phyloP scores from a whole-genome alignment of 1,284 basidiomycete genomes.

The Cutaneotrichosporon mucoides region DNA sequence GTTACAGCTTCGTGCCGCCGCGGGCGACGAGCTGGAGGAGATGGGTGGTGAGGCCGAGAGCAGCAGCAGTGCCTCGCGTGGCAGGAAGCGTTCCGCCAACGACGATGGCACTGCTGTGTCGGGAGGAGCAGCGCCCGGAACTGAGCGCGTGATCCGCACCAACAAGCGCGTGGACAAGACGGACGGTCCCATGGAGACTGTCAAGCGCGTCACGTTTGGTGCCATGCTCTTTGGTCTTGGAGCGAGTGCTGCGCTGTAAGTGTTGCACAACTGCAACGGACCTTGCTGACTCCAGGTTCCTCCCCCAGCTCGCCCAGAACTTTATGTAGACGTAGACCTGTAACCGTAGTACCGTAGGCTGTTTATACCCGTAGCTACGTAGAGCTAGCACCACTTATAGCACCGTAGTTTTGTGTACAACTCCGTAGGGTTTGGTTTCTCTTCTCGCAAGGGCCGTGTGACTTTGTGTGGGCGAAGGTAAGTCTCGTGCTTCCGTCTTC shows the following conservation, averaged over 20 bases:
- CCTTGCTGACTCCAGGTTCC: not conserved
- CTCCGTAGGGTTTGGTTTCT: too few relatives aligned
- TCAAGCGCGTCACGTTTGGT: conserved; percentile 42
- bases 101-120: conserved; percentile 35
- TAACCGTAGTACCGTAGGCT: not conserved
- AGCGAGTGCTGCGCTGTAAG: conserved; percentile 38
- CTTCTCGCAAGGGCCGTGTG: too few relatives aligned
- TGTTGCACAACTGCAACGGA: conserved; percentile 10
- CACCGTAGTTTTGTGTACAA: conserved; percentile 1
- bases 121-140: conserved; percentile 25
- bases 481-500: too few relatives aligned
- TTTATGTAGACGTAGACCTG: not conserved
- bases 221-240: conserved; percentile 46
- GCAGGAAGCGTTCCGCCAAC: conserved; percentile 36
- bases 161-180: conserved; percentile 38
- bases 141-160: conserved; percentile 33
- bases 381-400: not conserved
- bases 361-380: not conserved
- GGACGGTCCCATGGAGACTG: conserved; percentile 22
- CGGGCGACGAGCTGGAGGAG: conserved; percentile 43
- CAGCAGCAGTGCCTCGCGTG: conserved; percentile 20
- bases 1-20: conserved; percentile 34
- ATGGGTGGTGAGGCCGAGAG: conserved; percentile 27
- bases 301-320: conserved; percentile 9
- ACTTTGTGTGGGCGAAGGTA: too few relatives aligned